phyloP scores from a whole-genome alignment of 1,284 basidiomycete species.

The Tausonia pullulans region DNA sequence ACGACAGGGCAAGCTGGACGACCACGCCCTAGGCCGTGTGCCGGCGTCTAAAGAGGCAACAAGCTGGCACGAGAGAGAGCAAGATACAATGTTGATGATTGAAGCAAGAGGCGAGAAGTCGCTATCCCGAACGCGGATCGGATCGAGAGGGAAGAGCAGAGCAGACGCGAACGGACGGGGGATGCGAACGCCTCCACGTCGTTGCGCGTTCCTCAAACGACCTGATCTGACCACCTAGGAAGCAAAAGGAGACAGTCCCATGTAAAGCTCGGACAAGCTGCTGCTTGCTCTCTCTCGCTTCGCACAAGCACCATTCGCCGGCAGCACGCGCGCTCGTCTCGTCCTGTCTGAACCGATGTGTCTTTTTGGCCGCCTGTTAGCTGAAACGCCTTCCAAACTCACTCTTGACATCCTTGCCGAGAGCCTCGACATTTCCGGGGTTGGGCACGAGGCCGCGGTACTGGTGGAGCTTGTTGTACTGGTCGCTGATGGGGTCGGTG shows the following conservation, averaged over 20 bases:
- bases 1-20: neutral
- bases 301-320: too few relatives aligned
- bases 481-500: slow-evolving; percentile 14
- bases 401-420: slow-evolving; percentile 85
- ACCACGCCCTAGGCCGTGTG: neutral
- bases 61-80: slow-evolving; percentile 1
- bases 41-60: slow-evolving; percentile 1
- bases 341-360: too few relatives aligned
- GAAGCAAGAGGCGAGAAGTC: too few relatives aligned
- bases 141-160: too few relatives aligned
- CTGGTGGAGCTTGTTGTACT: slow-evolving; percentile 14
- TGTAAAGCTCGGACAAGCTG: neutral
- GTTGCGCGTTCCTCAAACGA: too few relatives aligned
- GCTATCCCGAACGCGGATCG: too few relatives aligned
- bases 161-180: too few relatives aligned
- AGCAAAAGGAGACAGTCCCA: neutral
- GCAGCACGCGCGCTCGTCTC: too few relatives aligned
- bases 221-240: too few relatives aligned
- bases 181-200: too few relatives aligned
- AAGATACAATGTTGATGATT: too few relatives aligned
- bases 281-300: neutral
- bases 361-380: neutral
- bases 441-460: slow-evolving; percentile 38
- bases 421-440: slow-evolving; percentile 80
- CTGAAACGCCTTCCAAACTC: slow-evolving; percentile 22